Percentiles rank a stretch among this genome's conserved stretches.
These are phyloP conservation scores for Toxicodendron radicans DNA, from an alignment of 345 rosid genomes.

Conservation along the genomic window DNA sequence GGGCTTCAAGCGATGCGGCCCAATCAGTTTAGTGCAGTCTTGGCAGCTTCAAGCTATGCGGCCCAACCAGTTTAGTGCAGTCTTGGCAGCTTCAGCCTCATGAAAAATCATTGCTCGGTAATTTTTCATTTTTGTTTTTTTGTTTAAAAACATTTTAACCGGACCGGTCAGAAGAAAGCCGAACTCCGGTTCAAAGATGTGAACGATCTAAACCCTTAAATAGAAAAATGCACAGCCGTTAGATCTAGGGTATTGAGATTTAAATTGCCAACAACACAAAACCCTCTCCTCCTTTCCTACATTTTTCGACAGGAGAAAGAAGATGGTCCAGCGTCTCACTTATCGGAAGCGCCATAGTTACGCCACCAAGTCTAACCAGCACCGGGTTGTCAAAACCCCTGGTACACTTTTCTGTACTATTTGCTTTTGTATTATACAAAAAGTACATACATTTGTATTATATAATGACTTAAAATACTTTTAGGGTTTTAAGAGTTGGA, in stretches of 20 bases:
- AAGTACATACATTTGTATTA: not conserved
- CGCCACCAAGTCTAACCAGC: conserved; percentile 50
- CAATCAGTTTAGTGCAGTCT: no score
- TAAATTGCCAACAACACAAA: not conserved
- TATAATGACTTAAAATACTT: not conserved
- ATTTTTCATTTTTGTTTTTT: no score
- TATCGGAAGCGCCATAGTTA: conserved; percentile 47
- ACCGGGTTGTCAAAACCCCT: conserved; percentile 47
- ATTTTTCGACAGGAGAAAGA: not conserved
- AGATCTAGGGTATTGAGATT: conserved; percentile 9
- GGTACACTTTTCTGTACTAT: conserved; percentile 15
- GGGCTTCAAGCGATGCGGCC: no score
- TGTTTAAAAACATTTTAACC: not conserved
- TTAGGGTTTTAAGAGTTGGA: not conserved
- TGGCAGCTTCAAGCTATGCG: no score
- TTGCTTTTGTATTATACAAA: no score
- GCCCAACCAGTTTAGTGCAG: no score
- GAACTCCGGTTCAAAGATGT: not conserved
- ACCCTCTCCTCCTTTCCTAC: not conserved
- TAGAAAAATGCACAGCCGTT: not conserved
- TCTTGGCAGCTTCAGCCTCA: no score
- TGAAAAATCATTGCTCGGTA: no score
- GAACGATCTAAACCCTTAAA: conserved; percentile 6
- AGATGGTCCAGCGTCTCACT: conserved; percentile 49
- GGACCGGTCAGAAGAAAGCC: not conserved